Conservation (phyloP, 176 grass and related monocot genomes). For the Puccinellia tenuiflora region DNA sequence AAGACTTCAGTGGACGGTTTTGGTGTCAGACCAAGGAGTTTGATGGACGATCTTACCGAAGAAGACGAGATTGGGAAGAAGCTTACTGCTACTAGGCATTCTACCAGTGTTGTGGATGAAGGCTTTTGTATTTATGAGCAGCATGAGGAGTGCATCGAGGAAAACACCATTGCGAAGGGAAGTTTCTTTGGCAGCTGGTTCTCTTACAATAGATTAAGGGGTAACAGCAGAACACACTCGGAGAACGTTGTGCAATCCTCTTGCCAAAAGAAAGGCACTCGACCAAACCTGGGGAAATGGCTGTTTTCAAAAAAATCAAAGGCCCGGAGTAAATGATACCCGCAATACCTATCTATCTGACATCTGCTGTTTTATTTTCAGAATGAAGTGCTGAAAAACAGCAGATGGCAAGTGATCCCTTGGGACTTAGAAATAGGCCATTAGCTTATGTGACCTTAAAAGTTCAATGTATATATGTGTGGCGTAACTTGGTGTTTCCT, state of each 20-base stretch:
- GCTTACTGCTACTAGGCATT: conserved; percentile 26
- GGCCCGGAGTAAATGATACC: not conserved
- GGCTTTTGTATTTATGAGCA: not conserved
- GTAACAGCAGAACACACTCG: conserved; percentile 33
- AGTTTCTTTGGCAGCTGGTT: conserved; percentile 42
- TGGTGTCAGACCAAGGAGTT: conserved; percentile 25
- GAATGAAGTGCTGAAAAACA: conserved; percentile 2
- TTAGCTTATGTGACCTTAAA: not conserved
- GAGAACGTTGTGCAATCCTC: conserved; percentile 4
- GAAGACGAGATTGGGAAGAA: conserved; percentile 37
- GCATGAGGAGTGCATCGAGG: conserved; percentile 12
- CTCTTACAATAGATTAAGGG: conserved; percentile 49
- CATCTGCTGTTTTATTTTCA: not conserved
- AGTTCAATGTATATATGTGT: conserved; percentile 5
- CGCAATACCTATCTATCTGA: not conserved
- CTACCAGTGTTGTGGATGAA: conserved; percentile 37
- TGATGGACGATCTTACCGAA: conserved; percentile 32
- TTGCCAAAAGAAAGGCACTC: conserved; percentile 14
- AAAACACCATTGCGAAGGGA: conserved; percentile 12
- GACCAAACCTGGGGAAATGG: conserved; percentile 33
- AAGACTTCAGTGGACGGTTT: conserved; percentile 30
- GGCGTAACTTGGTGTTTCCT: not conserved
- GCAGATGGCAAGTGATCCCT: not conserved
- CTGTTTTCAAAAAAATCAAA: conserved; percentile 30
- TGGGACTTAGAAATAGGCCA: not conserved